Conservation (phyloP, 371 early-diverging fungal species). For the Parasitella parasitica region DNA sequence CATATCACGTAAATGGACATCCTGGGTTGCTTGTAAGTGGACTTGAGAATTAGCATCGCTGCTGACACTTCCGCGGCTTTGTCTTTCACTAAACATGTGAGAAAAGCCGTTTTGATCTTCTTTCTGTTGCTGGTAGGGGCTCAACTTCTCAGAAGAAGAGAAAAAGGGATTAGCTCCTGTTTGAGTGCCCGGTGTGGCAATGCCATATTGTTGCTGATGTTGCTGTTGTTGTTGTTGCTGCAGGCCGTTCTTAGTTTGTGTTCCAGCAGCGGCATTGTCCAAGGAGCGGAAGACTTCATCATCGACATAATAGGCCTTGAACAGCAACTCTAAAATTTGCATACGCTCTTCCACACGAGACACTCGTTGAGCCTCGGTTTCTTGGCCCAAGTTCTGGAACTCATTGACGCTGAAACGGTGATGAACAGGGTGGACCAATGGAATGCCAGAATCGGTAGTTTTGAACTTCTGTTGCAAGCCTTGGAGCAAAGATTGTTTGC, state of each 20-base stretch:
- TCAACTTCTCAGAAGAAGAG: slow-evolving; percentile 16
- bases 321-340: slow-evolving; percentile 33
- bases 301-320: slow-evolving; percentile 41
- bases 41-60: slow-evolving; percentile 33
- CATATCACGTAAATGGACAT: slow-evolving; percentile 35
- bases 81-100: slow-evolving; percentile 49
- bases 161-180: slow-evolving; percentile 20
- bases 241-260: not conserved
- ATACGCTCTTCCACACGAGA: slow-evolving; percentile 36
- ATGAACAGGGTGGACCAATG: slow-evolving; percentile 48
- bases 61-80: slow-evolving; percentile 38
- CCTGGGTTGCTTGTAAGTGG: slow-evolving; percentile 22
- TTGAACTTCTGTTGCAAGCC: slow-evolving; percentile 43
- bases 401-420: slow-evolving; percentile 41
- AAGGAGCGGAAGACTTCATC: slow-evolving; percentile 47
- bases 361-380: slow-evolving; percentile 33
- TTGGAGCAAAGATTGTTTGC: slow-evolving; percentile 41
- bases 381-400: slow-evolving; percentile 23
- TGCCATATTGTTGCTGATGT: slow-evolving; percentile 1
- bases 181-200: not conserved
- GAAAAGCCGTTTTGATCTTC: slow-evolving; percentile 34
- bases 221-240: not conserved
- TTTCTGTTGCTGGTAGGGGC: slow-evolving; percentile 7
- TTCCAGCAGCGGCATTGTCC: slow-evolving; percentile 20
- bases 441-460: slow-evolving; percentile 43